phyloP scores from a whole-genome alignment of 768 basidiomycete species.

The Tulasnella sp. region DNA sequence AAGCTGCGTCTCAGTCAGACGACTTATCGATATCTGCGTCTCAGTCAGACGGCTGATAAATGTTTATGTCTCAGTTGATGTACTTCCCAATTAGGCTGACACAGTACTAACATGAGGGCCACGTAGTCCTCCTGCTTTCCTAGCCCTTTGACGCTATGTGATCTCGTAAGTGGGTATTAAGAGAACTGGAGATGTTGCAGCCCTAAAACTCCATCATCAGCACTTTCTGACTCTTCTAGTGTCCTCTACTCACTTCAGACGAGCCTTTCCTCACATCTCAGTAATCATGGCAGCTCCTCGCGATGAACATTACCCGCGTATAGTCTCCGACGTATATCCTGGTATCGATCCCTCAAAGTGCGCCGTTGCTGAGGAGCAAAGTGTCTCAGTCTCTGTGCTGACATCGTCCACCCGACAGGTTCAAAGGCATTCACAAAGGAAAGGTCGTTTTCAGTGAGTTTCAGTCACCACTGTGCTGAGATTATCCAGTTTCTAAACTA shows the following conservation, averaged over 20 bases:
- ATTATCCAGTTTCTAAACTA: background rate
- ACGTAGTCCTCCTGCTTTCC: no score
- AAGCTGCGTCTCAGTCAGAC: no score
- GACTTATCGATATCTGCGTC: no score
- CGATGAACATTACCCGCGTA: background rate
- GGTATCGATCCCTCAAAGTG: slow-evolving; percentile 27
- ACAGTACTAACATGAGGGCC: no score
- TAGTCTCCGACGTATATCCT: slow-evolving; percentile 28
- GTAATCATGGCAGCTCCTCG: slow-evolving; percentile 2
- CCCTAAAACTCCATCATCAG: background rate
- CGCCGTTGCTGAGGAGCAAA: slow-evolving; percentile 19
- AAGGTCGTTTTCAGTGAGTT: slow-evolving; percentile 27
- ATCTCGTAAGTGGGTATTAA: no score
- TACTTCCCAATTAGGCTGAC: no score
- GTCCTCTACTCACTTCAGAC: background rate
- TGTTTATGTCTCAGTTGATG: no score
- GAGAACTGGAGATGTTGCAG: background rate
- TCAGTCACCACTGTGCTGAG: background rate
- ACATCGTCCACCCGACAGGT: background rate
- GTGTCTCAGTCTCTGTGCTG: background rate
- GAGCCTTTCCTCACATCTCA: background rate
- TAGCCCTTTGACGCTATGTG: no score
- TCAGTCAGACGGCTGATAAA: no score
- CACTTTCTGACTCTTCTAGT: background rate
- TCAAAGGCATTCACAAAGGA: slow-evolving; percentile 23